Evolutionary conservation across 768 basidiomycete genomes (phyloP).

Genomic region (Calocybe indica): DNA sequence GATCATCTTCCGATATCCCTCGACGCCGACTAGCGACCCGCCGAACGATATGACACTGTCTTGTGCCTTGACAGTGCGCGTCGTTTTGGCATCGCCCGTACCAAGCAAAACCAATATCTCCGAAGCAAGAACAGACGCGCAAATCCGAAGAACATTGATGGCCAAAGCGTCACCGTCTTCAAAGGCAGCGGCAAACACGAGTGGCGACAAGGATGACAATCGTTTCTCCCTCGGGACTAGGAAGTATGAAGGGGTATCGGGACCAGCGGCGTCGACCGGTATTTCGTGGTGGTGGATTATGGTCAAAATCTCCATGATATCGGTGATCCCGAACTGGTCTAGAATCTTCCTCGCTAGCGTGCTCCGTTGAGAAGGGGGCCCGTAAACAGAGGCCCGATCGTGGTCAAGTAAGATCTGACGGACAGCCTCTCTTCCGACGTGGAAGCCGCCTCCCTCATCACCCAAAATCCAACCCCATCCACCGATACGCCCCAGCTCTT

Average conservation of each 20-base stretch:
- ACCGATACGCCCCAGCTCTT: constrained; percentile 65
- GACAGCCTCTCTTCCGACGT: constrained; percentile 71
- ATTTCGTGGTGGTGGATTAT: constrained; percentile 59
- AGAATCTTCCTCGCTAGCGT: constrained; percentile 44
- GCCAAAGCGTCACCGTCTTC: constrained; percentile 63
- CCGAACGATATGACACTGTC: constrained; percentile 70
- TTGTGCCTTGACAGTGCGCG: constrained; percentile 39
- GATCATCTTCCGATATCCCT: constrained; percentile 49
- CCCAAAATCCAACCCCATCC: constrained; percentile 86
- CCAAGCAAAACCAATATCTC: constrained; percentile 52
- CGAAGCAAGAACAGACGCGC: constrained; percentile 49
- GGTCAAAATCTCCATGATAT: constrained; percentile 59
- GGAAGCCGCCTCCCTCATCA: constrained; percentile 79
- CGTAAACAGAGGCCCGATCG: constrained; percentile 42
- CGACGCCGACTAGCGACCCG: constrained; percentile 67
- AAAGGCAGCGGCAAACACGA: constrained; percentile 78
- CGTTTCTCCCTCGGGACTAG: constrained; percentile 58
- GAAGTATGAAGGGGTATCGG: constrained; percentile 21
- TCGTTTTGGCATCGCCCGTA: constrained; percentile 16
- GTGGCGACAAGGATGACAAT: constrained; percentile 64
- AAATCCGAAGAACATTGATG: constrained; percentile 44
- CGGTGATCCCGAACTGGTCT: constrained; percentile 46
- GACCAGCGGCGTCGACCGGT: constrained; percentile 12
- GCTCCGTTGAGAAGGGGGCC: constrained; percentile 22
- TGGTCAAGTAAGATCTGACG: constrained; percentile 58